Percentiles rank a stretch among this genome's conserved stretches.
phyloP scores from a whole-genome alignment of 1,284 basidiomycete species.

The Sanghuangporus weigelae region DNA sequence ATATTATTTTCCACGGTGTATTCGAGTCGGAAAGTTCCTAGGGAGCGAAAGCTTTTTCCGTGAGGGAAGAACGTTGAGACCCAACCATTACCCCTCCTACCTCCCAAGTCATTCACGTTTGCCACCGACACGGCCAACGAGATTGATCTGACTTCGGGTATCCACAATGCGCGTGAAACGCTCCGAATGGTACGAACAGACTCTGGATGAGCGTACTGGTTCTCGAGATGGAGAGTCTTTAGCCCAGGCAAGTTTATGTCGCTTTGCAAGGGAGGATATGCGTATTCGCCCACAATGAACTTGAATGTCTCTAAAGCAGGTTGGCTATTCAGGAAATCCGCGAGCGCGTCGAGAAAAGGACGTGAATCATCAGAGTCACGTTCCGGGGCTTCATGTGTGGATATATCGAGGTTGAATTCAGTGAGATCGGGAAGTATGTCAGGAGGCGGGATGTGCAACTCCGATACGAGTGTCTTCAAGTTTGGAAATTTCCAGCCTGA shows the following conservation, averaged over 20 bases:
- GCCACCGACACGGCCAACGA: neutral
- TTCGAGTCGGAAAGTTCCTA: neutral
- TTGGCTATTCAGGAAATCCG: neutral
- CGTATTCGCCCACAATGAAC: neutral
- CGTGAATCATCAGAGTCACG: neutral
- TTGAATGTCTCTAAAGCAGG: neutral
- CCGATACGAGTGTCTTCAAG: neutral
- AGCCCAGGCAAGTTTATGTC: neutral
- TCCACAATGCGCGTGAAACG: neutral
- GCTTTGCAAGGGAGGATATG: neutral
- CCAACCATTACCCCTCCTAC: neutral
- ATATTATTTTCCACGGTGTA: neutral
- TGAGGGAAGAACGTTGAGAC: neutral
- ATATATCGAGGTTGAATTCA: neutral
- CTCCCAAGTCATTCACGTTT: neutral
- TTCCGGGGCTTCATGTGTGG: neutral
- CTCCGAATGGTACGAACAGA: neutral
- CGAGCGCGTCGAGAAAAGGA: neutral
- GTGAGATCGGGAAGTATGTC: neutral
- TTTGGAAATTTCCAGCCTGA: neutral
- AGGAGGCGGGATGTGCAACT: conserved; percentile 5
- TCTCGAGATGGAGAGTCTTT: neutral
- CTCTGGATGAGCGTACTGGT: neutral
- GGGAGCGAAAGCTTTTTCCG: neutral
- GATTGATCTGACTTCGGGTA: neutral